Percentiles rank a stretch among this genome's conserved stretches.
Conservation (phyloP, 2,329 filamentous ascomycete species). For the Xylariales sp. region DNA sequence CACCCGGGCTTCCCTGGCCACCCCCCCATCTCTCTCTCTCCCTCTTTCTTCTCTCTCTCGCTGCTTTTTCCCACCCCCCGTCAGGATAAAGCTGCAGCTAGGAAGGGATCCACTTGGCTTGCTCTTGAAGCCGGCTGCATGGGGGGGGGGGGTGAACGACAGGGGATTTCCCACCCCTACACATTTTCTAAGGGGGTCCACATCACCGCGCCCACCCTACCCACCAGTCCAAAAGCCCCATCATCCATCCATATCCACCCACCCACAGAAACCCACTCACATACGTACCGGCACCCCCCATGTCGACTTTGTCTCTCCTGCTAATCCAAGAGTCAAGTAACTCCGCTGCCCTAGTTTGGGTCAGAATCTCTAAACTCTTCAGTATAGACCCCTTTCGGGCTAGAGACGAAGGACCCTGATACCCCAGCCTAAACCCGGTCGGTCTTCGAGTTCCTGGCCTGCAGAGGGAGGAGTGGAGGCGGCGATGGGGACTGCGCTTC, state of each 20-base stretch:
- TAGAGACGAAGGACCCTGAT: constrained; percentile 21
- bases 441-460: constrained; percentile 8
- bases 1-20: background rate
- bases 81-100: no score
- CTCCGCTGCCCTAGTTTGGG: no score
- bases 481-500: background rate
- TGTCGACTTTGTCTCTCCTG: background rate
- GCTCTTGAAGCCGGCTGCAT: background rate
- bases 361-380: no score
- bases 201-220: no score
- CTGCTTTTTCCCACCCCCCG: no score
- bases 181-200: background rate
- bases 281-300: no score
- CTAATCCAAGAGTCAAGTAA: no score
- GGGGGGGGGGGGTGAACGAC: constrained; percentile 3
- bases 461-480: constrained; percentile 5
- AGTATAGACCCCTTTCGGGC: no score
- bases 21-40: background rate
- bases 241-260: constrained; percentile 1
- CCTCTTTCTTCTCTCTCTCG: no score
- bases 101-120: no score
- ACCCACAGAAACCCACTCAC: no score
- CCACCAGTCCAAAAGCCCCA: background rate
- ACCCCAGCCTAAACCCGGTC: constrained; percentile 16
- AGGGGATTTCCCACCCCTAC: constrained; percentile 2